These are phyloP conservation scores for Datisca glomerata DNA, from an alignment of 306 rosid species.

Conservation along the genomic window DNA sequence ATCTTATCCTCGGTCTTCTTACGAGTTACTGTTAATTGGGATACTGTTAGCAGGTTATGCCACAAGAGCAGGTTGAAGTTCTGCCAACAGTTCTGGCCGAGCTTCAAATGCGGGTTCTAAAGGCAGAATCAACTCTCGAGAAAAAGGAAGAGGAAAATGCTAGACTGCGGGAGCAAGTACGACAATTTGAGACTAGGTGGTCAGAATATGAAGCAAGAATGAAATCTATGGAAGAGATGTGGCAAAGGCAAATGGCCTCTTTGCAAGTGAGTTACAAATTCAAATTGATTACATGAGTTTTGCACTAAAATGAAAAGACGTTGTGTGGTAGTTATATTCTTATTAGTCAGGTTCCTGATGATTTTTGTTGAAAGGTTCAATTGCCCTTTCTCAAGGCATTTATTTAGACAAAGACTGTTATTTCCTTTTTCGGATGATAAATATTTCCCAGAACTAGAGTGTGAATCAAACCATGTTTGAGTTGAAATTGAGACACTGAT, in stretches of 20 bases:
- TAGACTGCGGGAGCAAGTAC: slow-evolving; percentile 62
- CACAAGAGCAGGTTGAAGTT: slow-evolving; percentile 26
- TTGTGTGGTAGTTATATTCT: neutral
- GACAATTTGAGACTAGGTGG: slow-evolving; percentile 68
- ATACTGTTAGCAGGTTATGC: slow-evolving; percentile 30
- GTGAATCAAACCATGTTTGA: too few species aligned
- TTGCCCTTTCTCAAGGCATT: too few species aligned
- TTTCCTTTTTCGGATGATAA: too few species aligned
- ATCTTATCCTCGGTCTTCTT: too few species aligned
- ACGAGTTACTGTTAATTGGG: slow-evolving; percentile 6
- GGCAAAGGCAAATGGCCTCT: slow-evolving; percentile 93
- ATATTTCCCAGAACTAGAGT: too few species aligned
- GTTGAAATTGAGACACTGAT: too few species aligned
- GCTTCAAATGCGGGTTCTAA: slow-evolving; percentile 58
- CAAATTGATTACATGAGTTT: too few species aligned
- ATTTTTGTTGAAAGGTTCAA: too few species aligned
- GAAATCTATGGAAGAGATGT: slow-evolving; percentile 89
- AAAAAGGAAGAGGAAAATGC: slow-evolving; percentile 83
- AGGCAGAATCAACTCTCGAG: slow-evolving; percentile 65
- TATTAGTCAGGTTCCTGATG: too few species aligned
- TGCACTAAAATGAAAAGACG: neutral
- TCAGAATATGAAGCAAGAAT: slow-evolving; percentile 80
- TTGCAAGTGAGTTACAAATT: slow-evolving; percentile 69
- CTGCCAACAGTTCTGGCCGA: slow-evolving; percentile 46
- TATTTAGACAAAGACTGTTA: too few species aligned